These are phyloP conservation scores for Paecilomyces dactylethromorphus DNA, from an alignment of 2,329 filamentous ascomycete species.

Conservation along the genomic window DNA sequence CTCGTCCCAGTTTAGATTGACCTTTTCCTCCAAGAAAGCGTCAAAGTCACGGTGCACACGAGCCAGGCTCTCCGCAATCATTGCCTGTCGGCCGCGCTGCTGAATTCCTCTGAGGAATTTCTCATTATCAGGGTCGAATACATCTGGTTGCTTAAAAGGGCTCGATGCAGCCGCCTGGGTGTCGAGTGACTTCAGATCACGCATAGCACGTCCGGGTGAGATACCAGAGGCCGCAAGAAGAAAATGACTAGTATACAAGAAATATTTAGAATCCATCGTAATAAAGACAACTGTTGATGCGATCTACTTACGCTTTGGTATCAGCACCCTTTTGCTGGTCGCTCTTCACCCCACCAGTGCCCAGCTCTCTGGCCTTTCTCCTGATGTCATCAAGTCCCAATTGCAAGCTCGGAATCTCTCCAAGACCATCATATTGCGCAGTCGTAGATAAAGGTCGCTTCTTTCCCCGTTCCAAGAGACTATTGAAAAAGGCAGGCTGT, in stretches of 20 bases:
- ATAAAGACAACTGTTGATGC: neutral
- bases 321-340: conserved; percentile 35
- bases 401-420: conserved; percentile 82
- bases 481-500: conserved; percentile 58
- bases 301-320: conserved; percentile 46
- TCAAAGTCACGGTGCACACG: conserved; percentile 89
- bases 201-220: conserved; percentile 75
- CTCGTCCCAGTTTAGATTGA: conserved; percentile 91
- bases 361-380: conserved; percentile 67
- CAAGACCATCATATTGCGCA: conserved; percentile 48
- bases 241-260: conserved; percentile 60
- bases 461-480: conserved; percentile 56
- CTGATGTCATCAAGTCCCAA: conserved; percentile 84
- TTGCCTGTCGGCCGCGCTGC: conserved; percentile 81
- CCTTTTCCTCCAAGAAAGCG: conserved; percentile 85
- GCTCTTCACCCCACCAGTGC: conserved; percentile 54
- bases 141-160: conserved; percentile 28
- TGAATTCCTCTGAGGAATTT: conserved; percentile 80
- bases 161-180: conserved; percentile 52
- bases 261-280: neutral
- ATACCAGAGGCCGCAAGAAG: conserved; percentile 89
- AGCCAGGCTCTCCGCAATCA: conserved; percentile 86
- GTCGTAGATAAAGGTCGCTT: conserved; percentile 64
- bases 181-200: conserved; percentile 77
- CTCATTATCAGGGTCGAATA: conserved; percentile 51